Evolutionary conservation across 1,284 basidiomycete species (phyloP).

Genomic region (Moesziomyces sp.): DNA sequence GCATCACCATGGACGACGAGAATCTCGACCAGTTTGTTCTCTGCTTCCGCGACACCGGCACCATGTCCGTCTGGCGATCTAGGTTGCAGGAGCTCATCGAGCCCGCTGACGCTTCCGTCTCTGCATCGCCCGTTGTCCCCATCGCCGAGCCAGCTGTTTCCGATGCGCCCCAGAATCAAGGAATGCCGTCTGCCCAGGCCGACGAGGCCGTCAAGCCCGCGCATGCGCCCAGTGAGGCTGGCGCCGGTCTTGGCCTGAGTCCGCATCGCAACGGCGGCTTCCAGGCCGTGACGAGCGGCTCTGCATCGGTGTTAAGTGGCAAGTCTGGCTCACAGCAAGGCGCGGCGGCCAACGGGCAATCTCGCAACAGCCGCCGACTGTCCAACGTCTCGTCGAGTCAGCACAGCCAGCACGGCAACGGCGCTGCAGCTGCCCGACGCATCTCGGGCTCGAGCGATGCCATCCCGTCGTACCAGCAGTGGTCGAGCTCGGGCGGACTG

Average conservation of each 20-base stretch:
- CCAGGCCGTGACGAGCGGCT: conserved; percentile 22
- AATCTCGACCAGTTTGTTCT: conserved; percentile 90
- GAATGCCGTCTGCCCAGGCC: background rate
- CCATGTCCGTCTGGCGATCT: conserved; percentile 84
- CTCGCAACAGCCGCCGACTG: conserved; percentile 13
- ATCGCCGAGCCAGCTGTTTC: conserved; percentile 1
- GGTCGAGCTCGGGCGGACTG: conserved; percentile 59
- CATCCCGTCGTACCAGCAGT: conserved; percentile 50
- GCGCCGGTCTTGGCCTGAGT: conserved; percentile 9
- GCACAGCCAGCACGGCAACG: conserved; percentile 31
- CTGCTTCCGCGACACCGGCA: conserved; percentile 88
- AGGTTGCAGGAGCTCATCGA: conserved; percentile 46
- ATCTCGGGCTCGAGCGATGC: conserved; percentile 30
- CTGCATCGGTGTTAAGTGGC: conserved; percentile 47
- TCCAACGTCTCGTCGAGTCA: conserved; percentile 39
- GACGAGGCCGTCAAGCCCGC: conserved; percentile 10
- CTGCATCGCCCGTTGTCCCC: conserved; percentile 8
- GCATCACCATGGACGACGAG: conserved; percentile 95
- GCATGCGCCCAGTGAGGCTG: background rate
- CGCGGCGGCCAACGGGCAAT: conserved; percentile 15
- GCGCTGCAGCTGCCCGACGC: conserved; percentile 11
- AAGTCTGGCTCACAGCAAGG: conserved; percentile 46
- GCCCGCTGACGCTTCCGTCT: conserved; percentile 9
- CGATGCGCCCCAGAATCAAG: background rate
- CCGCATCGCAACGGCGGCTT: conserved; percentile 9